Evolutionary conservation across 768 basidiomycete species (phyloP), one percentile per base, ranked within the genome.

Genomic region (Lactarius pseudohatsudake): DNA sequence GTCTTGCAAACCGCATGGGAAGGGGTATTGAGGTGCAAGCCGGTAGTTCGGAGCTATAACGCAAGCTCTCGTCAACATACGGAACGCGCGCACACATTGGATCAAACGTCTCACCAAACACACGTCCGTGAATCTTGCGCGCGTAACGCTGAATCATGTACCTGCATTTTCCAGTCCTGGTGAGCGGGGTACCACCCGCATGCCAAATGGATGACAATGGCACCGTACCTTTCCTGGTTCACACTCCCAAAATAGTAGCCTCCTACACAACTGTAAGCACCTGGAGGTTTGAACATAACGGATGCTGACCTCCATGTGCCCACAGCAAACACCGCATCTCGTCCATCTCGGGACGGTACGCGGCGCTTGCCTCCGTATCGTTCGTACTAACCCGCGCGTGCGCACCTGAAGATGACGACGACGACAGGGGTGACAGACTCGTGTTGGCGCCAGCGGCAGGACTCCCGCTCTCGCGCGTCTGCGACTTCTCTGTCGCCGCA

Each of bases 21-120:
- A 98, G 1, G 96, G 96, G 72, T 96, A 98, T 76, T 98, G 96
- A 0, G 96, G 96, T 16, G 96, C 90, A 13, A 96, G 84, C 43
- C 90, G 84, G 72, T 92, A 92, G 67, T 90, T 90, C 61, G 92
- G 81, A 64, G 90, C 89, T 91, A 65, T 15, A 64, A 77, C 36
- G 57, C 16, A 56, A 34, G 20, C 34, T 43, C 20, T 34, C 5
- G 26, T 58, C 4, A 80, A 38, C 22, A 5, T 8, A 10, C 6
- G 4, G 20, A 1, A 7, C 20, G 10, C 8, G 8, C n/a, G 38
- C 10, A 9, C 22, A 10, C 6, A 11, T 13, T 28, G 26, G 26
- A 32, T 30, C 28, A 15, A 66, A 22, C 26, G 16, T 73, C 81
- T 45, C 72, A 87, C 88, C 85, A 72, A 96, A 91, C 11, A 92